Evolutionary conservation across 352 stramenopile genomes (phyloP), one percentile per base, ranked within the genome.

Genomic region (Pythium oligandrum): DNA sequence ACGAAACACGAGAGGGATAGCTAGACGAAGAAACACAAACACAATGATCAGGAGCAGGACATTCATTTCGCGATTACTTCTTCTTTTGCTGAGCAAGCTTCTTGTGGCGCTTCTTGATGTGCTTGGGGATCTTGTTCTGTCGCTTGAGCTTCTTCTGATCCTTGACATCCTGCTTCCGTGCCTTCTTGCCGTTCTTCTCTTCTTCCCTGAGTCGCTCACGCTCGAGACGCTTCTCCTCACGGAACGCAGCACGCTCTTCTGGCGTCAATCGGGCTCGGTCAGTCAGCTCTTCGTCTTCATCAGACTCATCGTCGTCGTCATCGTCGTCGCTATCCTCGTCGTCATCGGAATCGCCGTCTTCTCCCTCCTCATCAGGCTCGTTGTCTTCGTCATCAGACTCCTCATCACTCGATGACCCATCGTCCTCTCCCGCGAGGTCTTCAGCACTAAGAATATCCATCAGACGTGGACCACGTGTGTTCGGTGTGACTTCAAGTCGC

Each of bases 101-200:
- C 64, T 98, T 98, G 58, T 97, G 90, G 53, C 90, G 84, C 69
- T 98, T 98, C 83, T 99, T 99, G 50, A 99, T 76, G 66, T 98
- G 97, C 76, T 99, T 99, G 43, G 97, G 97, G 54, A 99, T 97
- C 67, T 99, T 99, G 32, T 72, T 97, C 72, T 97, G 84, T 17
- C 96, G 86, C 60, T 97, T 96, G 59, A 92, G 77, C 48, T 89
- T 91, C 53, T 96, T 94, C 46, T 90, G 80, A 49, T 98, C 91
- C 65, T 98, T 99, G 0, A 96, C 83, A 51, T 86, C 71, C 59
- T 98, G 96, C 66, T 99, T 99, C 57, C 97, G 96, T n/a, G 83
- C 79, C 73, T 97, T 98, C 49, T 91, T 92, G 43, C 73, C 82
- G 26, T 65, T 26, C 49, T 90, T 90, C 31, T 88, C 78, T 11